Evolutionary conservation across 2,329 filamentous ascomycete species (phyloP).

Genomic region (Pseudogymnoascus sp.): DNA sequence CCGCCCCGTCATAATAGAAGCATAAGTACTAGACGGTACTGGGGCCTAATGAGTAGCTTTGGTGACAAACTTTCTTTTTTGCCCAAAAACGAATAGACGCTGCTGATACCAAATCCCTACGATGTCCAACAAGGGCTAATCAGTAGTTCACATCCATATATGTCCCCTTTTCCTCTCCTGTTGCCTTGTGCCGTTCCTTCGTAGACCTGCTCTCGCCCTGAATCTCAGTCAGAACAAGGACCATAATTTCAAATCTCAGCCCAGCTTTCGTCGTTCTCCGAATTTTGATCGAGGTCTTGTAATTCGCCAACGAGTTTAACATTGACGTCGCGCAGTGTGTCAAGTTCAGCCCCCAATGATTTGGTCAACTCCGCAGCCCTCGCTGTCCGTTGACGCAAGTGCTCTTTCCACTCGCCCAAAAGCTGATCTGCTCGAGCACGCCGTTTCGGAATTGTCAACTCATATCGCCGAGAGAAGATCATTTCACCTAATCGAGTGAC

Average conservation of each 20-base stretch:
- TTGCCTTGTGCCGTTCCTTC: background rate
- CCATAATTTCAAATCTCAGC: background rate
- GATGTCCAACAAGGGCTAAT: background rate
- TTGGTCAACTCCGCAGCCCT: background rate
- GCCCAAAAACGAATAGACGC: background rate
- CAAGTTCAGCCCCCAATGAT: background rate
- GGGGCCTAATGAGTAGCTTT: background rate
- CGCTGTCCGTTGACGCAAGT: background rate
- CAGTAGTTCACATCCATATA: background rate
- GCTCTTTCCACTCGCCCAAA: background rate
- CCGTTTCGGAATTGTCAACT: background rate
- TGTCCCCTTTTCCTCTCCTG: background rate
- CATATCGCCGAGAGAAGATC: background rate
- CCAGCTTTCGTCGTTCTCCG: background rate
- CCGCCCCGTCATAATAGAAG: constrained; percentile 2
- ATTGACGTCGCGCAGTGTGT: background rate
- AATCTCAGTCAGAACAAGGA: background rate
- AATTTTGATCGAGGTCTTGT: background rate
- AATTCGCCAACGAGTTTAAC: background rate
- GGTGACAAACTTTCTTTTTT: background rate
- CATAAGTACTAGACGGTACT: background rate
- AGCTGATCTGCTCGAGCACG: background rate
- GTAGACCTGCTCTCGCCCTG: background rate
- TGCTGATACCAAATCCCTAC: background rate
- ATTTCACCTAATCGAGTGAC: background rate